These are phyloP conservation scores for Pseudozyma flocculosa DNA, from an alignment of 1,284 basidiomycete genomes.

Conservation along the genomic window DNA sequence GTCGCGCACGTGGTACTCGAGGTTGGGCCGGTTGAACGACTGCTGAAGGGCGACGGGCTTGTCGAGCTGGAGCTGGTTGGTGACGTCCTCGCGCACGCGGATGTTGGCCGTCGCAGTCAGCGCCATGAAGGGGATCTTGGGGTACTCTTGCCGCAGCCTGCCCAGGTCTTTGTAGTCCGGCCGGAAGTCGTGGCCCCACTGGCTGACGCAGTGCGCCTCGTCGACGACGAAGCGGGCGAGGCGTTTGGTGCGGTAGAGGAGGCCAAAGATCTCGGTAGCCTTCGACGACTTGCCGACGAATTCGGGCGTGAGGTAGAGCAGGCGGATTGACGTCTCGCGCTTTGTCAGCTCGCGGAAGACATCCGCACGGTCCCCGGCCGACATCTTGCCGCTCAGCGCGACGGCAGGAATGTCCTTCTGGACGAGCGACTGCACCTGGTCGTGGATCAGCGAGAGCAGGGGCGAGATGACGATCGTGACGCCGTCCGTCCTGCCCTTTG, in stretches of 20 bases:
- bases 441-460: slow-evolving; percentile 83
- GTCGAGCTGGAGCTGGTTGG: slow-evolving; percentile 68
- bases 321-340: slow-evolving; percentile 60
- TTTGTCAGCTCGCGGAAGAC: slow-evolving; percentile 7
- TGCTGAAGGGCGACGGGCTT: slow-evolving; percentile 63
- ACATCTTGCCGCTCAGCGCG: slow-evolving; percentile 69
- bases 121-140: slow-evolving; percentile 85
- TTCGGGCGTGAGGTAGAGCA: slow-evolving; percentile 94
- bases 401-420: slow-evolving; percentile 72
- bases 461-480: slow-evolving; percentile 90
- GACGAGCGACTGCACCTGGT: slow-evolving; percentile 77
- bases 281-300: slow-evolving; percentile 66
- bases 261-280: slow-evolving; percentile 66
- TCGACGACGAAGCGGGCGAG: slow-evolving; percentile 91
- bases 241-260: slow-evolving; percentile 65
- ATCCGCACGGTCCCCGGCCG: slow-evolving; percentile 38
- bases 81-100: slow-evolving; percentile 76
- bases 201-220: slow-evolving; percentile 87
- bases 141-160: slow-evolving; percentile 71
- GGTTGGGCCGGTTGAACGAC: slow-evolving; percentile 90
- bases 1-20: slow-evolving; percentile 72
- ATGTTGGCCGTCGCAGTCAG: slow-evolving; percentile 89
- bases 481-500: slow-evolving; percentile 70
- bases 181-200: slow-evolving; percentile 83
- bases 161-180: slow-evolving; percentile 64